Evolutionary conservation across 306 rosid genomes (phyloP).

Genomic region (Pachyrhizus erosus): DNA sequence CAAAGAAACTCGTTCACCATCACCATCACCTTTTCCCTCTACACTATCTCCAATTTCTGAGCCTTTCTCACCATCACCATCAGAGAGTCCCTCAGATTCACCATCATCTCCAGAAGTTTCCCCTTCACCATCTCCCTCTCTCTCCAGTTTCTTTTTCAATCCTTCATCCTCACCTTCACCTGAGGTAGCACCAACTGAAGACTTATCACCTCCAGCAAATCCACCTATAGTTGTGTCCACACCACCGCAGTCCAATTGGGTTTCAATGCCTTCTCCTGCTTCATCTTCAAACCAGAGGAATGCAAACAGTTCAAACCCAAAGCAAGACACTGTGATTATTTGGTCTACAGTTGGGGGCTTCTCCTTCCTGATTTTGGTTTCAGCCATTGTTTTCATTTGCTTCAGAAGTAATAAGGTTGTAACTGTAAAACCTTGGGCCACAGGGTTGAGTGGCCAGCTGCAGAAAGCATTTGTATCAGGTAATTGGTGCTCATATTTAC

Average conservation of each 20-base stretch:
- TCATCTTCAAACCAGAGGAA: constrained; percentile 47
- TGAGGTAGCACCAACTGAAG: constrained; percentile 44
- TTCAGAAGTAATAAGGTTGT: constrained; percentile 70
- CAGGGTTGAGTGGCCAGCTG: constrained; percentile 96
- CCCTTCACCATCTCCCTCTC: constrained; percentile 57
- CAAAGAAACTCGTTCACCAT: constrained; percentile 27
- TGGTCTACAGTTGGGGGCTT: constrained; percentile 62
- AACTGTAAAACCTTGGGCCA: constrained; percentile 90
- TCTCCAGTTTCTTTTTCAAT: constrained; percentile 39
- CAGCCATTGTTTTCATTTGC: constrained; percentile 49
- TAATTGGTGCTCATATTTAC: constrained; percentile 43
- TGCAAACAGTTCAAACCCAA: constrained; percentile 42
- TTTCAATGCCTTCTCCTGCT: constrained; percentile 51
- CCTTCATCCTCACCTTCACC: constrained; percentile 59
- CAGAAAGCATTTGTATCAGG: constrained; percentile 94
- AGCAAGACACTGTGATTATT: constrained; percentile 44
- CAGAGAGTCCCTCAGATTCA: constrained; percentile 45
- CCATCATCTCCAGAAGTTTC: constrained; percentile 51
- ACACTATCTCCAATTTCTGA: constrained; percentile 44
- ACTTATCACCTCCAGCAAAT: constrained; percentile 43
- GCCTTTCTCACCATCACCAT: constrained; percentile 29
- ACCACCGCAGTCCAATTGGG: constrained; percentile 43
- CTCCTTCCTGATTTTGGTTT: constrained; percentile 55
- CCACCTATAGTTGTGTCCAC: constrained; percentile 46
- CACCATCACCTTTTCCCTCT: constrained; percentile 35